phyloP scores from a whole-genome alignment of 352 stramenopile species.

The Globisporangium spiculum region DNA sequence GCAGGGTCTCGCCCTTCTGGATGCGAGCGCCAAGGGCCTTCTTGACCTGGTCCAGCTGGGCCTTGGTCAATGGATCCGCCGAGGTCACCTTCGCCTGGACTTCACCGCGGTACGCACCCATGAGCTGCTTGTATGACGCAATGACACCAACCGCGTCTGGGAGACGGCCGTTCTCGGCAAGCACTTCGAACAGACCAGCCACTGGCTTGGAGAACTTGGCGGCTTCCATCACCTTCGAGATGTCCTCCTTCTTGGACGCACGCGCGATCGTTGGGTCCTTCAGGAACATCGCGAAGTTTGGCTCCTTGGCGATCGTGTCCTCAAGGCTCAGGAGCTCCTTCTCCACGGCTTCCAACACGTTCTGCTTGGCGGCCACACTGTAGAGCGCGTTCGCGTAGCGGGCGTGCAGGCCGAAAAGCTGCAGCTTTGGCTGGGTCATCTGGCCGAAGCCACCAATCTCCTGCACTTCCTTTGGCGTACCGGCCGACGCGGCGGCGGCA shows the following conservation, averaged over 20 bases:
- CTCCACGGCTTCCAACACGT: constrained; percentile 78
- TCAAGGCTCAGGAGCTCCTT: constrained; percentile 87
- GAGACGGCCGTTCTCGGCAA: constrained; percentile 96
- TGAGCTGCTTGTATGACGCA: constrained; percentile 89
- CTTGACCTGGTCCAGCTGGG: constrained; percentile 92
- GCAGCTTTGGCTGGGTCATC: constrained; percentile 88
- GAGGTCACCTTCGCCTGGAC: constrained; percentile 97
- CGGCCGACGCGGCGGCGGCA: constrained; percentile 30
- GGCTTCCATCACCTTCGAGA: constrained; percentile 87
- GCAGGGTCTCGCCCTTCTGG: constrained; percentile 89
- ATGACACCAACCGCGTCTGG: constrained; percentile 87
- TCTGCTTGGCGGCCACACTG: constrained; percentile 91
- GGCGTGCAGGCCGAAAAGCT: constrained; percentile 95
- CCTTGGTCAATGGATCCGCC: constrained; percentile 91
- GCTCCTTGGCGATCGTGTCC: constrained; percentile 81
- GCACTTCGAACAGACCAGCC: constrained; percentile 93
- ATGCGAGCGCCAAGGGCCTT: constrained; percentile 89
- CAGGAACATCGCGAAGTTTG: constrained; percentile 92
- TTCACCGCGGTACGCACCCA: constrained; percentile 94
- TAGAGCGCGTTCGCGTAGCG: constrained; percentile 98
- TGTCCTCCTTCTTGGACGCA: constrained; percentile 92
- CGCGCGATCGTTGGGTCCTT: constrained; percentile 96
- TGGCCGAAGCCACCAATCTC: constrained; percentile 73
- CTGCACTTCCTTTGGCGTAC: constrained; percentile 40
- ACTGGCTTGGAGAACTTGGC: constrained; percentile 94